These are phyloP conservation scores for Chaetomiaceae sp. DNA, from an alignment of 2,329 filamentous ascomycete genomes.

Conservation along the genomic window DNA sequence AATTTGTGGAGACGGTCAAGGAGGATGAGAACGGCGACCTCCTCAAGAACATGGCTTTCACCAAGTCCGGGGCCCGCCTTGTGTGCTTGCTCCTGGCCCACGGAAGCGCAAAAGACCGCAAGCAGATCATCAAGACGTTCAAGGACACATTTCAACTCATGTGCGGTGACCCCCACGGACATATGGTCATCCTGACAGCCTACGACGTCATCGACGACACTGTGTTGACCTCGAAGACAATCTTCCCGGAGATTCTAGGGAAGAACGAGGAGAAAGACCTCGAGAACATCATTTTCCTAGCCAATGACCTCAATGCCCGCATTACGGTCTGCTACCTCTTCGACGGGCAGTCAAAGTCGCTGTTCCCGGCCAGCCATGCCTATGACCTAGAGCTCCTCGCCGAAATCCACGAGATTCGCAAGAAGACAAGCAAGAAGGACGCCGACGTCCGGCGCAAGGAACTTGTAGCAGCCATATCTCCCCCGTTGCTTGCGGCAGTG, in stretches of 20 bases:
- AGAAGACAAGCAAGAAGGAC: slow-evolving; percentile 90
- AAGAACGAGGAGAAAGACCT: slow-evolving; percentile 60
- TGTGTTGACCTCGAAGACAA: slow-evolving; percentile 76
- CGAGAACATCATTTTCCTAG: slow-evolving; percentile 60
- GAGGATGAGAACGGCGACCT: slow-evolving; percentile 87
- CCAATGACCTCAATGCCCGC: slow-evolving; percentile 61
- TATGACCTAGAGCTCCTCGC: slow-evolving; percentile 66
- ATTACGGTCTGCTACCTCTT: slow-evolving; percentile 77
- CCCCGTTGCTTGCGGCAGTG: slow-evolving; percentile 70
- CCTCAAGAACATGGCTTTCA: slow-evolving; percentile 94
- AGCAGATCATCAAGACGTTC: slow-evolving; percentile 78
- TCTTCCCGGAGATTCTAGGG: slow-evolving; percentile 81
- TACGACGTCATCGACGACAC: slow-evolving; percentile 95
- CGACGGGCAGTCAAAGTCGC: slow-evolving; percentile 57
- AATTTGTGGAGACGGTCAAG: slow-evolving; percentile 87
- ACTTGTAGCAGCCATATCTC: slow-evolving; percentile 68
- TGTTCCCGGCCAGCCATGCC: slow-evolving; percentile 59
- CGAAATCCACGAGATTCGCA: slow-evolving; percentile 74
- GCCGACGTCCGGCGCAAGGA: slow-evolving; percentile 70
- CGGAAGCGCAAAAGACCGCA: slow-evolving; percentile 87
- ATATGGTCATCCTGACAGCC: slow-evolving; percentile 76
- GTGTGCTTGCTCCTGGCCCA: slow-evolving; percentile 78
- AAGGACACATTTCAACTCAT: slow-evolving; percentile 85
- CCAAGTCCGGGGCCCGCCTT: slow-evolving; percentile 77
- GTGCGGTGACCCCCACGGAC: slow-evolving; percentile 73